These are phyloP conservation scores for Beauveria bassiana DNA, from an alignment of 2,329 filamentous ascomycete species.

Conservation along the genomic window DNA sequence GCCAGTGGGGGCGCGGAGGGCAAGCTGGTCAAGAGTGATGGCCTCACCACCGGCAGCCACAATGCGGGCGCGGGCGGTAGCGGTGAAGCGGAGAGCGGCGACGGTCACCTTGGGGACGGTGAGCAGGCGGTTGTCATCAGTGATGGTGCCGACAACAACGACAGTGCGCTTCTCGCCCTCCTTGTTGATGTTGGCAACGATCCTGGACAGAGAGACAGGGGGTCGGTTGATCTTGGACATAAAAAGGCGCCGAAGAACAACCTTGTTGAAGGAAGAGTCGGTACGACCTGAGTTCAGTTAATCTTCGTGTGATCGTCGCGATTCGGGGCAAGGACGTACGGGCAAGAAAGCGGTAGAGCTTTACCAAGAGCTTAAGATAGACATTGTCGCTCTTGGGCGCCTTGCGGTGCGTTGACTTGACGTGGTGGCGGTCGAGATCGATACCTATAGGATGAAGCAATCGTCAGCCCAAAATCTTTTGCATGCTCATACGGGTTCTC, in stretches of 20 bases:
- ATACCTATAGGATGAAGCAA: slow-evolving; percentile 52
- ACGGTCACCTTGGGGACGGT: slow-evolving; percentile 86
- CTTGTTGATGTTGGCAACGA: slow-evolving; percentile 62
- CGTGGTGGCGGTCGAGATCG: slow-evolving; percentile 64
- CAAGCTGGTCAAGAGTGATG: slow-evolving; percentile 95
- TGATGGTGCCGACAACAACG: slow-evolving; percentile 90
- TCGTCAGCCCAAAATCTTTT: slow-evolving; percentile 56
- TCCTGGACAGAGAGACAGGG: slow-evolving; percentile 88
- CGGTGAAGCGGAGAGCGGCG: slow-evolving; percentile 93
- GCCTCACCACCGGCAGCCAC: slow-evolving; percentile 88
- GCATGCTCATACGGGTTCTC: slow-evolving; percentile 51
- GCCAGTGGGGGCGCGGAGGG: slow-evolving; percentile 88
- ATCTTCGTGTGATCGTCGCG: slow-evolving; percentile 1
- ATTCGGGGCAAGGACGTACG: slow-evolving; percentile 52
- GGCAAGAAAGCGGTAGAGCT: slow-evolving; percentile 95
- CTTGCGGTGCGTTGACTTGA: slow-evolving; percentile 73
- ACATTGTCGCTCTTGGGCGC: slow-evolving; percentile 98
- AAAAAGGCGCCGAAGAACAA: slow-evolving; percentile 92
- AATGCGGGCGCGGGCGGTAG: slow-evolving; percentile 90
- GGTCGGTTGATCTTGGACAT: slow-evolving; percentile 99
- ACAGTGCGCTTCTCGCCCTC: slow-evolving; percentile 73
- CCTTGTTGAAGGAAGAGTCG: slow-evolving; percentile 97
- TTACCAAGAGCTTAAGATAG: slow-evolving; percentile 94
- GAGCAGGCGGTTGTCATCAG: slow-evolving; percentile 93
- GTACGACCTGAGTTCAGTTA: slow-evolving; percentile 62